Evolutionary conservation across 2,329 filamentous ascomycete genomes (phyloP).

Genomic region (Colletotrichum cereale): DNA sequence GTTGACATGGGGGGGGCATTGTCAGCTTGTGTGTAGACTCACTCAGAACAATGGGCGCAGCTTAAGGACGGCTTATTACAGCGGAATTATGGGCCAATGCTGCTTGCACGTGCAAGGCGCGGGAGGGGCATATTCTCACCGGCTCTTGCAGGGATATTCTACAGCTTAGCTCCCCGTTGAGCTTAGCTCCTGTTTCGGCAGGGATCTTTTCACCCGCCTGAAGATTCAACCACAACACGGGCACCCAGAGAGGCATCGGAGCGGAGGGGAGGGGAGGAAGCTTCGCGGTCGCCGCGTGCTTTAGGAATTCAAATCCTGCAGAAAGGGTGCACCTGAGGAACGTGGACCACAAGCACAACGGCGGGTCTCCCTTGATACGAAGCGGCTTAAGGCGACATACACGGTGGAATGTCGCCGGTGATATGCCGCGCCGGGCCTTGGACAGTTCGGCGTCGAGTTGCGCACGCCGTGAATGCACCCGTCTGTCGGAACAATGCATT

Average conservation of each 20-base stretch:
- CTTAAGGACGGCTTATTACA: slow-evolving; percentile 30
- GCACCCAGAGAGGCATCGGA: slow-evolving; percentile 18
- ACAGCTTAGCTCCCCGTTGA: not conserved
- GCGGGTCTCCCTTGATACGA: not conserved
- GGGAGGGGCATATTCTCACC: slow-evolving; percentile 36
- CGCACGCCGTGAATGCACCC: not conserved
- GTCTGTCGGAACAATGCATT: slow-evolving; percentile 7
- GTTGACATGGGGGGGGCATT: no score
- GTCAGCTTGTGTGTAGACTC: no score
- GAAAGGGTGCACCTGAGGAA: slow-evolving; percentile 7
- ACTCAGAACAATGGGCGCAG: slow-evolving; percentile 20
- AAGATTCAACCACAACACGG: slow-evolving; percentile 29
- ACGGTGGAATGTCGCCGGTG: slow-evolving; percentile 12
- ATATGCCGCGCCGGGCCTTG: not conserved
- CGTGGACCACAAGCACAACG: not conserved
- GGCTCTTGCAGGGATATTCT: not conserved
- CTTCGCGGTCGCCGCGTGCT: not conserved
- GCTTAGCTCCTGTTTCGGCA: slow-evolving; percentile 34
- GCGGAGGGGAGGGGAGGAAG: not conserved
- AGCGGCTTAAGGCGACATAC: no score
- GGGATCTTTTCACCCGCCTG: slow-evolving; percentile 36
- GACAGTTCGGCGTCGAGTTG: not conserved
- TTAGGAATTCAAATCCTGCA: slow-evolving; percentile 23
- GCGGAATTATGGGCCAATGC: slow-evolving; percentile 39
- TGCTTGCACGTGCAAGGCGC: slow-evolving; percentile 33